These are phyloP conservation scores for Monosporascus sp. DNA, from an alignment of 2,329 filamentous ascomycete genomes.

Conservation along the genomic window DNA sequence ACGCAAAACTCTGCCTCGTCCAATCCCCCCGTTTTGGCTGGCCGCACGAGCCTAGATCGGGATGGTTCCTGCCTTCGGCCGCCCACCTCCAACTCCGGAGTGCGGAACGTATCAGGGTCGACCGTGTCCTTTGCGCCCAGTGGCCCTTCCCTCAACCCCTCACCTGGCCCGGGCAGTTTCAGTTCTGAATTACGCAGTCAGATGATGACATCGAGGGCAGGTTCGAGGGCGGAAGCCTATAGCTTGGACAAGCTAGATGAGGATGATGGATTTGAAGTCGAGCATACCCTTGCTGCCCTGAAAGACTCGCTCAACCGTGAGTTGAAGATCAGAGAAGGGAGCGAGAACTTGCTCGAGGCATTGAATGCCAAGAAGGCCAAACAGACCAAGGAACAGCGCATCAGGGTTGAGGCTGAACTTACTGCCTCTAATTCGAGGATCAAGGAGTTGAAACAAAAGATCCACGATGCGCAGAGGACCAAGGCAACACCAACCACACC, in stretches of 20 bases:
- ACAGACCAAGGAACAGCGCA: slow-evolving; percentile 81
- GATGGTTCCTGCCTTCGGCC: slow-evolving; percentile 46
- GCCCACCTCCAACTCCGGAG: slow-evolving; percentile 35
- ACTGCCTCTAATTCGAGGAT: slow-evolving; percentile 77
- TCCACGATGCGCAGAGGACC: slow-evolving; percentile 52
- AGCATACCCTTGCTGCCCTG: slow-evolving; percentile 69
- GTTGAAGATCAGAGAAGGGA: slow-evolving; percentile 95
- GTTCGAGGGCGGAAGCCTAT: slow-evolving; percentile 49
- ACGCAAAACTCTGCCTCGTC: slow-evolving; percentile 35
- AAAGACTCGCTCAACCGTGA: slow-evolving; percentile 89
- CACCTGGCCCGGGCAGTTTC: slow-evolving; percentile 76
- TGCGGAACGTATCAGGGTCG: slow-evolving; percentile 47
- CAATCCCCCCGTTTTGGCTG: slow-evolving; percentile 29
- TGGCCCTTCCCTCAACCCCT: slow-evolving; percentile 64
- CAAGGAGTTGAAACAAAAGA: slow-evolving; percentile 55
- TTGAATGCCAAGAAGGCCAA: slow-evolving; percentile 93
- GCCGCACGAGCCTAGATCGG: slow-evolving; percentile 50
- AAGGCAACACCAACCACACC: slow-evolving; percentile 45
- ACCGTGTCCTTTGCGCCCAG: slow-evolving; percentile 61
- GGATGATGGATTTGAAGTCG: slow-evolving; percentile 52
- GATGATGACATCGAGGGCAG: slow-evolving; percentile 60
- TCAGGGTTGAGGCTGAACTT: slow-evolving; percentile 79
- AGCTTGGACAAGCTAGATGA: slow-evolving; percentile 58
- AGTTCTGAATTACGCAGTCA: slow-evolving; percentile 78
- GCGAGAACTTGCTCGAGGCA: slow-evolving; percentile 95